Percentiles rank a stretch among this genome's conserved stretches.
phyloP scores from a whole-genome alignment of 805 yeast genomes.

The Candida taoyuanica region DNA sequence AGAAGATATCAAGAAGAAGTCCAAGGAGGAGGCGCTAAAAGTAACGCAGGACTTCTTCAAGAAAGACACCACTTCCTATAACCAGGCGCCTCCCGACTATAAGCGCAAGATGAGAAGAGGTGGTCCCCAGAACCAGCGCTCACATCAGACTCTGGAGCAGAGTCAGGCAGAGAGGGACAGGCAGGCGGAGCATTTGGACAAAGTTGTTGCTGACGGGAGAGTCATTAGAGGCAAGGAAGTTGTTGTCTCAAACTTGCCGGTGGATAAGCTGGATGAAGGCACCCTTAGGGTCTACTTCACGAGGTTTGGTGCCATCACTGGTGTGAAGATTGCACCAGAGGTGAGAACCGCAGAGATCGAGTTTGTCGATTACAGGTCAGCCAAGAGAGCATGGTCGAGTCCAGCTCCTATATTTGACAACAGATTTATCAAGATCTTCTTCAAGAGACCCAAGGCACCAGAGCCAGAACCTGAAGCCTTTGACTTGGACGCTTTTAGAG shows the following conservation, averaged over 20 bases:
- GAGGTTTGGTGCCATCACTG: conserved; percentile 36
- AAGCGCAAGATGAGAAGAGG: conserved; percentile 2
- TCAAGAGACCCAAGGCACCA: conserved; percentile 23
- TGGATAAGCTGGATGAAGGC: conserved; percentile 35
- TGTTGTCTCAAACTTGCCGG: conserved; percentile 40
- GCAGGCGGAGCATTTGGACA: conserved; percentile 10
- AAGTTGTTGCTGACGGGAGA: conserved; percentile 4
- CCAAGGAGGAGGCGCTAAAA: conserved; percentile 8
- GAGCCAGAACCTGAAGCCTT: conserved; percentile 16
- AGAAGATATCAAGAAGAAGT: conserved; percentile 8
- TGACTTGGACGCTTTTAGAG: conserved; percentile 35
- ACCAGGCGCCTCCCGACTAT: conserved; percentile 9
- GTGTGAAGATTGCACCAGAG: conserved; percentile 27
- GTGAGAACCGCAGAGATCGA: conserved; percentile 35
- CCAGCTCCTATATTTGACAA: conserved; percentile 44
- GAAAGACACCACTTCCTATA: conserved; percentile 14
- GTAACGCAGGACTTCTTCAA: conserved; percentile 11
- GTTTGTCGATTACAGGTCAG: conserved; percentile 33
- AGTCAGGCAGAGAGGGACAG: conserved; percentile 4
- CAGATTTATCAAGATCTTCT: conserved; percentile 44
- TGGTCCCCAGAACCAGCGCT: background rate
- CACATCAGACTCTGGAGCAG: background rate
- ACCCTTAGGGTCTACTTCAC: conserved; percentile 33
- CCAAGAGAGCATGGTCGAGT: conserved; percentile 38
- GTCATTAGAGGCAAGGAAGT: conserved; percentile 21